Percentiles rank a stretch among this genome's conserved stretches.
phyloP scores from a whole-genome alignment of 495 filamentous ascomycete genomes.

The Penicillium odoratum region DNA sequence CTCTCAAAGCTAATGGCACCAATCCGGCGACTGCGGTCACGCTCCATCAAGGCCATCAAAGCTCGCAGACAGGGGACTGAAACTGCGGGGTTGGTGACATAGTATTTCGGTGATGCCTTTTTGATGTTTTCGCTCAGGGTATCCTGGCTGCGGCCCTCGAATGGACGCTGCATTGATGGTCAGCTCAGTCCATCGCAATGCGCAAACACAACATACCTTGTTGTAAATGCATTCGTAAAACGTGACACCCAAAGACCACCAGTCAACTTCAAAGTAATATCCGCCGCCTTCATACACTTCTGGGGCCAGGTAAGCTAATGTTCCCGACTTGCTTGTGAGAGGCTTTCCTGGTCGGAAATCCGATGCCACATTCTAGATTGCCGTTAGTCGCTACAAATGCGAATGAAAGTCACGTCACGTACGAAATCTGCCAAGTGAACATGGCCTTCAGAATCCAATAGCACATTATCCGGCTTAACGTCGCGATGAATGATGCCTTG shows the following conservation, averaged over 20 bases:
- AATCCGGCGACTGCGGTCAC: constrained; percentile 75
- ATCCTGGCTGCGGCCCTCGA: constrained; percentile 83
- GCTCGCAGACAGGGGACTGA: constrained; percentile 83
- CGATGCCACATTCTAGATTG: constrained; percentile 85
- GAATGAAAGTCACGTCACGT: constrained; percentile 32
- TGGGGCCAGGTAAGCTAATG: constrained; percentile 91
- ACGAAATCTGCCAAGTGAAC: constrained; percentile 98
- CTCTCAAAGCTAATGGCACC: constrained; percentile 75
- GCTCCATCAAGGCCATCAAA: constrained; percentile 76
- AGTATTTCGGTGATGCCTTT: constrained; percentile 80
- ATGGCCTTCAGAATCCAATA: constrained; percentile 91
- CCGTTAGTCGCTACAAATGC: constrained; percentile 12
- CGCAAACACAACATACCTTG: constrained; percentile 62
- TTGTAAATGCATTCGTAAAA: constrained; percentile 99
- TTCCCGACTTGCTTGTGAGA: constrained; percentile 94
- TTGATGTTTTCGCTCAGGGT: constrained; percentile 77
- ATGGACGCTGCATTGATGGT: constrained; percentile 68
- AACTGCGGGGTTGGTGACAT: constrained; percentile 85
- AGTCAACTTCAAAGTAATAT: constrained; percentile 87
- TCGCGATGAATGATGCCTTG: constrained; percentile 96
- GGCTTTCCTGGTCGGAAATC: constrained; percentile 81
- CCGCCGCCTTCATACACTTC: constrained; percentile 90
- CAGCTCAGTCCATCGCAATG: constrained; percentile 1
- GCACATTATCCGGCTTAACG: constrained; percentile 95
- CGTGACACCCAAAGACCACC: constrained; percentile 96